Base-by-base conservation (phyloP, 176 grass and related monocot genomes). In the Stipa capillata region DNA sequence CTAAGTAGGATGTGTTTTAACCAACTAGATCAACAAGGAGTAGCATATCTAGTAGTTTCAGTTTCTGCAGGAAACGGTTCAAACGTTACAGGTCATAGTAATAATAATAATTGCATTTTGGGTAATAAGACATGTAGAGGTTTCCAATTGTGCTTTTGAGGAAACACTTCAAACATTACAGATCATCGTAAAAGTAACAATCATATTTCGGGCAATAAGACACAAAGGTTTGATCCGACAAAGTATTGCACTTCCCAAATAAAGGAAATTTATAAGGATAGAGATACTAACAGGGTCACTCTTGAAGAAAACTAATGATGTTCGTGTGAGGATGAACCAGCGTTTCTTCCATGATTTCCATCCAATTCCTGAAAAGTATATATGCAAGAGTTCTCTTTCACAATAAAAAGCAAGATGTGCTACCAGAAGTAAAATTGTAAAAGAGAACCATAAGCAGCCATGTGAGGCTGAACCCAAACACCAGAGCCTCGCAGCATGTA, bases 331-430 rank as follows among this genome's bases (percentile, higher is more conserved):
- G 50, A 99, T 96, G 76, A 99, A 99, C 97, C 97, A 99, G 41
- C 97, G 97, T 55, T 95, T 99, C 71, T 99, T 99, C 97, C 97
- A 99, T 86, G 97, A 99, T 91, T 99, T 99, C 97, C 97, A 99
- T 61, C 97, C 97, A 47, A 99, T 93, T 82, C 92, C 97, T 99
- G 82, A 62, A 86, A 85, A 81, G 34, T 50, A 80, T 10, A 81
- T 33, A 51, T 51, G 20, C 51, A 88, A 43, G 36, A 48, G 66
- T 60, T 71, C 20, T 75, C 18, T 83, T 79, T 36, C 60, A 17
- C 48, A 27, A 28, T 27, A 39, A 51, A 58, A 25, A 88, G 54
- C 2, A 76, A 10, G n/a, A 59, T 7, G 2, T 28, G 55, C 32
- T 42, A 52, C 45, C 25, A 48, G 14, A 80, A 57, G 35, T 25